Conservation (phyloP, 108 stramenopile genomes). For the Discostella stelligeroides region DNA sequence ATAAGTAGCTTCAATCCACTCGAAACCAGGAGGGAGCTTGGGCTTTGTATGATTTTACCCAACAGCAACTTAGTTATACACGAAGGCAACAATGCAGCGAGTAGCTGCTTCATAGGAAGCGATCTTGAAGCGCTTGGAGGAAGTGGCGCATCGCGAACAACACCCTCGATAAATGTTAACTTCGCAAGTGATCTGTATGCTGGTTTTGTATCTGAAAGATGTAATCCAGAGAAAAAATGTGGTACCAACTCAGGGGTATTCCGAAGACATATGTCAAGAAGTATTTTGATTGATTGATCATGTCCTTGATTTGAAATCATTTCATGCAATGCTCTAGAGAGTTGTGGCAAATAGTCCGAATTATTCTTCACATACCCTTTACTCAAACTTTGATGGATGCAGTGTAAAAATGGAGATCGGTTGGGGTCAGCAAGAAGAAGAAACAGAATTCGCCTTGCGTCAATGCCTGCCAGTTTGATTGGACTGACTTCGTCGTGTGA, state of each 20-base stretch:
- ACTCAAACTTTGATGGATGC: constrained; percentile 3
- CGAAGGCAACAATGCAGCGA: constrained; percentile 50
- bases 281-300: constrained; percentile 37
- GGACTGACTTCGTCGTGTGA: constrained; percentile 16
- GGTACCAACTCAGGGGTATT: constrained; percentile 57
- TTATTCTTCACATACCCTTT: neutral
- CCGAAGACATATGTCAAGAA: constrained; percentile 51
- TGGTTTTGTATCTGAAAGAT: constrained; percentile 63
- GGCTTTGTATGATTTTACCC: constrained; percentile 62
- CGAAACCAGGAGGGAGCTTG: constrained; percentile 52
- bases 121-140: constrained; percentile 5
- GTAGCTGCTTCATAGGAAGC: constrained; percentile 14
- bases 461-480: constrained; percentile 40
- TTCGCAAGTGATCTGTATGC: constrained; percentile 55
- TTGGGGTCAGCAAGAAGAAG: constrained; percentile 53
- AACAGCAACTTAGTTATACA: constrained; percentile 54
- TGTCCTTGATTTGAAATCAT: constrained; percentile 40
- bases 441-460: constrained; percentile 68
- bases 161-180: constrained; percentile 50
- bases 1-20: constrained; percentile 56
- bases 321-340: constrained; percentile 44
- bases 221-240: constrained; percentile 52
- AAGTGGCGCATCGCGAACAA: constrained; percentile 58
- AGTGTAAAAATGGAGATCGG: constrained; percentile 58
- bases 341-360: constrained; percentile 13